Percentiles rank a stretch among this genome's conserved stretches.
phyloP scores from a whole-genome alignment of 1,284 basidiomycete species.

The Boletellus deceptivus region DNA sequence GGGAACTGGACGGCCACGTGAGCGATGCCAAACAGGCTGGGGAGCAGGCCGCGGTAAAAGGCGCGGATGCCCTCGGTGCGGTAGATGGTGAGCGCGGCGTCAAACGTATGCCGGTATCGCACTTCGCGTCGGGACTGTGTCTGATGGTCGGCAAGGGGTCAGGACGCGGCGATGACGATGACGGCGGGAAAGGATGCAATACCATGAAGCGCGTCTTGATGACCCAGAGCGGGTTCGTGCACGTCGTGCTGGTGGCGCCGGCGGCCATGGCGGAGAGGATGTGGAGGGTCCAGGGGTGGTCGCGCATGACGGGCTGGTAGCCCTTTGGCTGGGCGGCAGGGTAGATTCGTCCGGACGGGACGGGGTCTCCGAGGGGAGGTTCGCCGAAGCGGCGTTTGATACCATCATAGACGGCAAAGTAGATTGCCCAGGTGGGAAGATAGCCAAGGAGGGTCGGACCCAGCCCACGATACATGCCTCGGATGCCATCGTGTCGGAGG shows the following conservation, averaged over 20 bases:
- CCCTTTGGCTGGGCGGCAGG: constrained; percentile 81
- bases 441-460: constrained; percentile 96
- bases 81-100: constrained; percentile 86
- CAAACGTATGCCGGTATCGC: constrained; percentile 82
- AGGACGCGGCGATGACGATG: background rate
- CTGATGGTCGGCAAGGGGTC: constrained; percentile 36
- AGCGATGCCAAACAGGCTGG: constrained; percentile 84
- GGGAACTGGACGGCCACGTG: constrained; percentile 97
- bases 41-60: constrained; percentile 90
- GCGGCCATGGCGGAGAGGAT: constrained; percentile 92
- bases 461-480: constrained; percentile 89
- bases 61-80: constrained; percentile 78
- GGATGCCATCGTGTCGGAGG: constrained; percentile 71
- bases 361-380: constrained; percentile 45
- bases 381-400: constrained; percentile 83
- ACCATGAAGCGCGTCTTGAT: constrained; percentile 99
- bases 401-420: constrained; percentile 95
- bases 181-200: constrained; percentile 27
- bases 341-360: constrained; percentile 51
- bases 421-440: constrained; percentile 96
- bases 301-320: constrained; percentile 71
- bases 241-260: constrained; percentile 85
- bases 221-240: constrained; percentile 94
- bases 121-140: constrained; percentile 74
- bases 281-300: constrained; percentile 81